Evolutionary conservation across 768 basidiomycete species (phyloP).

Genomic region (Thelephora aurantiotincta): DNA sequence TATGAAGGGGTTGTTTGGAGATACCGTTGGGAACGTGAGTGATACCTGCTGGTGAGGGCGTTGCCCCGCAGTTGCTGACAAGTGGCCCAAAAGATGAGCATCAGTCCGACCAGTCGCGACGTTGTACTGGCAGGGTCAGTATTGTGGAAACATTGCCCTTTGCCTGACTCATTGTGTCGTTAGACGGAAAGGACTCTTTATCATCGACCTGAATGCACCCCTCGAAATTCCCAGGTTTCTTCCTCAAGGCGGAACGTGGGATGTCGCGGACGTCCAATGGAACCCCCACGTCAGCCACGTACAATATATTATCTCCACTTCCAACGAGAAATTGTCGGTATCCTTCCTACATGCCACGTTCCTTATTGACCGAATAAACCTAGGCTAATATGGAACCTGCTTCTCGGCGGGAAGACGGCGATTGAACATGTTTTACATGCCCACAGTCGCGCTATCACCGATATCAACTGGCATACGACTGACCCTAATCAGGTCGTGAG

Average conservation of each 20-base stretch:
- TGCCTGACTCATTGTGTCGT: not conserved
- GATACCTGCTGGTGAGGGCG: not conserved
- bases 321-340: slow-evolving; percentile 73
- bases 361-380: not conserved
- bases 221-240: slow-evolving; percentile 83
- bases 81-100: slow-evolving; percentile 54
- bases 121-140: slow-evolving; percentile 80
- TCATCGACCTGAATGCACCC: slow-evolving; percentile 86
- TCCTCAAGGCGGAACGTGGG: slow-evolving; percentile 94
- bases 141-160: not conserved
- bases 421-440: slow-evolving; percentile 78
- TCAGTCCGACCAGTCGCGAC: slow-evolving; percentile 79
- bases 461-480: slow-evolving; percentile 92
- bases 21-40: slow-evolving; percentile 74
- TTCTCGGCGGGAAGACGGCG: slow-evolving; percentile 54
- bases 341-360: not conserved
- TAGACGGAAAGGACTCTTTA: slow-evolving; percentile 81
- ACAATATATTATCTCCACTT: slow-evolving; percentile 79
- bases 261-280: slow-evolving; percentile 90
- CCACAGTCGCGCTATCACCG: slow-evolving; percentile 92
- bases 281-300: slow-evolving; percentile 67
- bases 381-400: slow-evolving; percentile 88
- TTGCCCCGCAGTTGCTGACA: not conserved
- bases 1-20: slow-evolving; percentile 67
- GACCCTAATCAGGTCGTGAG: slow-evolving; percentile 81